Conservation (phyloP, 1,284 basidiomycete species). For the Pseudozyma sp. region DNA sequence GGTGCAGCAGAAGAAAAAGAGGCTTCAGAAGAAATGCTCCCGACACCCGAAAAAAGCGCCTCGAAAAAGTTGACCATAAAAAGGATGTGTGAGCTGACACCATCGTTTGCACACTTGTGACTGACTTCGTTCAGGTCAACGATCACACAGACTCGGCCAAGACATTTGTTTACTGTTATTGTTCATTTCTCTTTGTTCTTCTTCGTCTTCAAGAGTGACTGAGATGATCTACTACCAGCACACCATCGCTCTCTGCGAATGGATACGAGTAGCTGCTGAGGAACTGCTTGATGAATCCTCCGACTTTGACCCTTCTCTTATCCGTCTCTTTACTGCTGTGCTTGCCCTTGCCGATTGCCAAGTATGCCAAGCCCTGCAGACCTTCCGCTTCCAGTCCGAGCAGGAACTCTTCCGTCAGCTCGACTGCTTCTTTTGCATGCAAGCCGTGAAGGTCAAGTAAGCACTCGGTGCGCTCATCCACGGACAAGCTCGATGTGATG, state of each 20-base stretch:
- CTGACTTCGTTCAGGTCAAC: background rate
- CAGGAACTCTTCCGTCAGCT: conserved; percentile 90
- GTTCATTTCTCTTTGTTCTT: conserved; percentile 12
- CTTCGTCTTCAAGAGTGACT: conserved; percentile 16
- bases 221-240: conserved; percentile 83
- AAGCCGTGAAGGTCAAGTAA: conserved; percentile 71
- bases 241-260: conserved; percentile 91
- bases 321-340: conserved; percentile 86
- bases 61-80: background rate
- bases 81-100: background rate
- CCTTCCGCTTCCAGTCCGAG: conserved; percentile 82
- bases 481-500: conserved; percentile 74
- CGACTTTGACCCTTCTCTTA: conserved; percentile 84
- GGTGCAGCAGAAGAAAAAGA: conserved; percentile 9
- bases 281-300: conserved; percentile 86
- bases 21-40: conserved; percentile 2
- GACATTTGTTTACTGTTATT: conserved; percentile 1
- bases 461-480: conserved; percentile 76
- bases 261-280: conserved; percentile 85
- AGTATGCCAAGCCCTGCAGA: conserved; percentile 78
- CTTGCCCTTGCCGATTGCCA: conserved; percentile 93
- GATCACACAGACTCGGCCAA: background rate
- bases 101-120: conserved; percentile 3
- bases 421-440: conserved; percentile 89
- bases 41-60: conserved; percentile 1